A percentile compares a stretch with the other conserved stretches of the same genome.
These are phyloP conservation scores for Candida verbasci DNA, from an alignment of 805 yeast species.

Conservation along the genomic window DNA sequence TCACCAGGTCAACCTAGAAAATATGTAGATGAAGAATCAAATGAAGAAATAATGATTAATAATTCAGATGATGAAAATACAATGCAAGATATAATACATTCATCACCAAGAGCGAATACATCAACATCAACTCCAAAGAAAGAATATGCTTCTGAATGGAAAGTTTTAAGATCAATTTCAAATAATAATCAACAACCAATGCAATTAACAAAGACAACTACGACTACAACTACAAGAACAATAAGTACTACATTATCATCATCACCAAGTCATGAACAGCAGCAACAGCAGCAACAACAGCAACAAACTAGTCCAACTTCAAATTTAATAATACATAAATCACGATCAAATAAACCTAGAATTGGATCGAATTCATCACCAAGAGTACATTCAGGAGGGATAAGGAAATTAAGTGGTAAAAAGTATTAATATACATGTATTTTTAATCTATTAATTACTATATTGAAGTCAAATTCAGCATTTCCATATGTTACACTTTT, in stretches of 20 bases:
- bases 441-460: not conserved
- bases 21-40: conserved; percentile 31
- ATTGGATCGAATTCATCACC: conserved; percentile 5
- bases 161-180: conserved; percentile 35
- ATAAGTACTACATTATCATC: conserved; percentile 43
- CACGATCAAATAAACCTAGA: conserved; percentile 14
- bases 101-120: conserved; percentile 6
- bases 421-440: conserved; percentile 5
- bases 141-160: conserved; percentile 27
- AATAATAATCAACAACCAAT: conserved; percentile 21
- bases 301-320: conserved; percentile 23
- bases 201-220: conserved; percentile 36
- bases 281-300: too few species aligned
- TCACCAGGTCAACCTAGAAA: conserved; percentile 98
- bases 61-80: conserved; percentile 43
- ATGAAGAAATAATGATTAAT: conserved; percentile 32
- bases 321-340: conserved; percentile 20
- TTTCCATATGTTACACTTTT: too few species aligned
- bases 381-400: conserved; percentile 18
- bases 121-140: conserved; percentile 19
- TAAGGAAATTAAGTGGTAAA: conserved; percentile 20
- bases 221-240: conserved; percentile 45
- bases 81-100: conserved; percentile 18
- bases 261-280: too few species aligned
- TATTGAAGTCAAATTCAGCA: too few species aligned